Base-by-base conservation (phyloP, 2,329 filamentous ascomycete genomes). In the Magnaporthales sp. region DNA sequence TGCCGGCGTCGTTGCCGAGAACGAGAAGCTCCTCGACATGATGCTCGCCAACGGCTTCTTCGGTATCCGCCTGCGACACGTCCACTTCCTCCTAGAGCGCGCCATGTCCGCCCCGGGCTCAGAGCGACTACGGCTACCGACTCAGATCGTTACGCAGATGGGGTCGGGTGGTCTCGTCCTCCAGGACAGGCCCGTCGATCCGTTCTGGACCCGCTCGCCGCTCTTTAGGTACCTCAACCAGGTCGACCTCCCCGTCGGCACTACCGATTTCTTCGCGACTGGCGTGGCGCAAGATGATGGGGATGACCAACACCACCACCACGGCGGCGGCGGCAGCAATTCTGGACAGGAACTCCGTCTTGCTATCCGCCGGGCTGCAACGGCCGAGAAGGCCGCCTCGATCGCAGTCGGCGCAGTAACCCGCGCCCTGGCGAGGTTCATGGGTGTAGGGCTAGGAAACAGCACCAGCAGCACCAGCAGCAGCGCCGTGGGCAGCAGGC, bases 41-140 rank as follows among this genome's bases (percentile, higher is more conserved):
- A 79, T 86, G 63, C 80, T 80, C 22, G 78, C 80, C 4, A 80
- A 77, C 62, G 84, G 84, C 1, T 86, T 86, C 74, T 81, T 84
- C 70, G 83, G 83, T 46, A 83, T 85, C 31, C 78, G 82, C 2
- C 78, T 84, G 56, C 71, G 78, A 4, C 81, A 85, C 70, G 83
- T 83, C 64, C 74, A 83, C n/a, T 76, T 75, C 8, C 72, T 85
- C 19, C 67, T 86, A 8, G 76, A 78, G 30, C 77, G 79, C 22
- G 82, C 83, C 64, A 80, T 86, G 68, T 77, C 76, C 0, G 75
- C 66, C 68, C n/a, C n/a, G n/a, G 31, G 76, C 77, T 38, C 72
- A 73, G 26, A 68, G 70, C 3, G 69, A 70, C 0, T 69, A 70
- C 3, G 65, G 5, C 75, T 80, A 38, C 83, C 83, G 0, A 69